Conservation (phyloP, 2,329 filamentous ascomycete species). For the Chaetothyriales sp. region DNA sequence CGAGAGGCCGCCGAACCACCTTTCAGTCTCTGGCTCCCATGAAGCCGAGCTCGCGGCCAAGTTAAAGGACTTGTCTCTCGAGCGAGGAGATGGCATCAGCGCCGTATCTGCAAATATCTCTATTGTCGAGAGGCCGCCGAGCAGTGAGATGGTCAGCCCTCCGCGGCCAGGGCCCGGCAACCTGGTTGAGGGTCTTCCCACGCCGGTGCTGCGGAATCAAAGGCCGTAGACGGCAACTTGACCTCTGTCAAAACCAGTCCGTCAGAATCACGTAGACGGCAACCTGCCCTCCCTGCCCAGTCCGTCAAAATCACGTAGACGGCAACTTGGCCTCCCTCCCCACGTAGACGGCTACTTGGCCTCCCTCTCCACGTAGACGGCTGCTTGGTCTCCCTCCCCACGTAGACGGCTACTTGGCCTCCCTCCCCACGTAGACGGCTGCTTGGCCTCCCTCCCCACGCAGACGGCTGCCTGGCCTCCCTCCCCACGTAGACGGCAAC, state of each 20-base stretch:
- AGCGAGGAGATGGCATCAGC: constrained; percentile 28
- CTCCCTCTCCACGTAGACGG: too few relatives aligned
- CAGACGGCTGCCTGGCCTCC: too few relatives aligned
- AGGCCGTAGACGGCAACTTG: not conserved
- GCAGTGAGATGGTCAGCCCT: not conserved
- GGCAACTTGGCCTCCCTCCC: too few relatives aligned
- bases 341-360: too few relatives aligned
- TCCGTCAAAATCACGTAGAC: not conserved
- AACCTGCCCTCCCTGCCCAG: too few relatives aligned
- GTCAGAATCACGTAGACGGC: not conserved
- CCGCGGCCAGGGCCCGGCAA: not conserved
- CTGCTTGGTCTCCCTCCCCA: too few relatives aligned
- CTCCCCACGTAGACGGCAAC: too few relatives aligned
- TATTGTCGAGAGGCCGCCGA: constrained; percentile 4
- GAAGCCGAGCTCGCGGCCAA: constrained; percentile 22
- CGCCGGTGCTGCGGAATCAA: not conserved
- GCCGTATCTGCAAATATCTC: not conserved
- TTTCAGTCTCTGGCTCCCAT: constrained; percentile 11
- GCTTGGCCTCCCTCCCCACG: too few relatives aligned
- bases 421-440: too few relatives aligned
- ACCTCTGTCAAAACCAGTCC: not conserved
- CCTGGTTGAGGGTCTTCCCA: constrained; percentile 7
- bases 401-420: too few relatives aligned
- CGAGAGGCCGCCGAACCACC: too few relatives aligned
- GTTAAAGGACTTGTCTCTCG: constrained; percentile 39